Base-by-base conservation (phyloP, 305 asterid genomes). In the Fraxinus sp. region DNA sequence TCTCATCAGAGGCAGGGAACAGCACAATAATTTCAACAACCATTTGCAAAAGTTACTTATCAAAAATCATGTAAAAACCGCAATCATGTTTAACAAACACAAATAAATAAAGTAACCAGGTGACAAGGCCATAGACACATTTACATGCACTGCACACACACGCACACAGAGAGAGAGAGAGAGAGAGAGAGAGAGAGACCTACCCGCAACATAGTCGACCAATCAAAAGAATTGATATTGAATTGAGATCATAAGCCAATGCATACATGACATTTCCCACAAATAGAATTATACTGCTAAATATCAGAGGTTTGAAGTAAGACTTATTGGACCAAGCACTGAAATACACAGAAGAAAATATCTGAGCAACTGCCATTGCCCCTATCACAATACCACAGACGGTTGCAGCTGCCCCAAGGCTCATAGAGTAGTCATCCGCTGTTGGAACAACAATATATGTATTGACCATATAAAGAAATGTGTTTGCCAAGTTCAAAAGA, bases 291-390 rank as follows among this genome's bases (percentile, higher is more conserved):
- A 96, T 82, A 87, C 99, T 96, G 94, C 99, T 96, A 81, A 96
- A 96, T 64, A 96, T 77, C 93, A 96, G 88, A 73, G 99, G 99
- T 84, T 74, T 94, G 87, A 89, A 91, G 90, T 96, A 96, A 10
- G 98, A 94, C 86, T 85, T 94, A 84, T 96, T 96, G 73, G 99
- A 96, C 99, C 99, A 96, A 81, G 98, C 98, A 84, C 99, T 96
- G 92, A 96, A 96, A 88, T 96, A 96, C 84, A 96, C 98, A 13
- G 99, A 96, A 76, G 99, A 93, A 86, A 96, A 96, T 83, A 96
- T 82, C 84, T 96, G 99, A 36, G 99, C 99, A n/a, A 96, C 95
- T 33, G 98, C 99, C 99, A 96, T 96, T 57, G 99, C 84, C 79
- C 99, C 99, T 80, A 96, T 96, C 70, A 96, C 97, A 59, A 96